Conservation (phyloP, 73 alveolate species). For the Symbiodinium natans region DNA sequence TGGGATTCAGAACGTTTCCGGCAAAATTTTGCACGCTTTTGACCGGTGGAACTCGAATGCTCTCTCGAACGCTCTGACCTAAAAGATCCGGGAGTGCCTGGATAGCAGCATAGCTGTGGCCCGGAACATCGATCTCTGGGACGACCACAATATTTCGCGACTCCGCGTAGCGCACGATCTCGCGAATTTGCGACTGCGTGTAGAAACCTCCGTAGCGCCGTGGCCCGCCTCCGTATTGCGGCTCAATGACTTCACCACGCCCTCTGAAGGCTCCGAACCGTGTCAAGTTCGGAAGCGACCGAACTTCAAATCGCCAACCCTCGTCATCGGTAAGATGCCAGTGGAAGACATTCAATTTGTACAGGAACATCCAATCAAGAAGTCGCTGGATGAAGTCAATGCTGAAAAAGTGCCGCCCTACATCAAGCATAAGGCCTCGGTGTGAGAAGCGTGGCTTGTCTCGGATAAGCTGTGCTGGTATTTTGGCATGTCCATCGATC, state of each 20-base stretch:
- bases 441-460: constrained; percentile 96
- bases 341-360: constrained; percentile 96
- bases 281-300: constrained; percentile 95
- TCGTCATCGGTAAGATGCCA: constrained; percentile 98
- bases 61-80: neutral
- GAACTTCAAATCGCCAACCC: constrained; percentile 96
- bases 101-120: constrained; percentile 95
- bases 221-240: constrained; percentile 81
- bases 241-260: constrained; percentile 62
- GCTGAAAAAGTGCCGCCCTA: constrained; percentile 96
- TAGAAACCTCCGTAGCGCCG: constrained; percentile 94
- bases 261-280: constrained; percentile 95
- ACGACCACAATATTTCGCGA: constrained; percentile 95
- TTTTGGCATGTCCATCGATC: constrained; percentile 49
- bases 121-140: constrained; percentile 98
- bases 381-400: constrained; percentile 94
- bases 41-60: neutral
- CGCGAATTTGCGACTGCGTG: constrained; percentile 94
- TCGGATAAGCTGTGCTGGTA: constrained; percentile 94
- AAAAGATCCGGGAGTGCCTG: constrained; percentile 58
- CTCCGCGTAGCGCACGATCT: constrained; percentile 95
- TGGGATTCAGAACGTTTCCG: constrained; percentile 44
- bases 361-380: constrained; percentile 94
- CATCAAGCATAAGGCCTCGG: constrained; percentile 98
- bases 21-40: constrained; percentile 16